Base-by-base conservation (phyloP, 345 rosid genomes). In the Atalantia buxifolia region DNA sequence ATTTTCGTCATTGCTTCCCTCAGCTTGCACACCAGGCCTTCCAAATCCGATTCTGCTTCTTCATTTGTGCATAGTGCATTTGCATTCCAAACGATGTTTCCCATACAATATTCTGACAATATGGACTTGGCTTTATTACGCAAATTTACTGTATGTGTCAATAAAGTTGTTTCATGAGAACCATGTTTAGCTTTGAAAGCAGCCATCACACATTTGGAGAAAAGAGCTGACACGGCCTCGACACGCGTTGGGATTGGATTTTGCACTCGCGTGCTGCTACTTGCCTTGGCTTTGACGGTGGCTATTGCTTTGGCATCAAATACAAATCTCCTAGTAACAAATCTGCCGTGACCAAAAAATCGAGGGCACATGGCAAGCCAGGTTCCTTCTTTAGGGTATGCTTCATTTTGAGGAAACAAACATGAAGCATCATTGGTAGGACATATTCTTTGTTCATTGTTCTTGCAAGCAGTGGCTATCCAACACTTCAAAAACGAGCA, bases 221-320 rank as follows among this genome's bases (percentile, higher is more conserved):
- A 80, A 38, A 88, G 77, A 62, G 91, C 95, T 14, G 89, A 81
- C 12, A 90, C 87, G 21, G 83, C 86, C 70, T 88, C 92, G 1
- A 87, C 84, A 35, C 90, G 69, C 21, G 91, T 82, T 0, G 90
- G 92, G 31, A 90, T 82, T 0, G 90, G 92, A 35, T 84, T 81
- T 21, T 25, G 75, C 69, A 88, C 85, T n/a, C 56, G 71, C 30
- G 77, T 72, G 72, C 82, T 80, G 76, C 83, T 80, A 5, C 84
- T 79, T 25, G 83, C 87, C 57, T 31, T 82, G 22, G 66, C 75
- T 82, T 68, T 87, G 6, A 87, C 80, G 38, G 50, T 48, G 50
- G 89, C 80, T 4, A 90, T 76, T 16, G 81, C 72, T 2, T 77
- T 77, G 5, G 86, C 70, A 80, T 85, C 80, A 24, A 90, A 90